A percentile compares a stretch with the other conserved stretches of the same genome.
Evolutionary conservation across 1,139 yeast species (phyloP).

Genomic region (Hemisphaericaspora subhashii): DNA sequence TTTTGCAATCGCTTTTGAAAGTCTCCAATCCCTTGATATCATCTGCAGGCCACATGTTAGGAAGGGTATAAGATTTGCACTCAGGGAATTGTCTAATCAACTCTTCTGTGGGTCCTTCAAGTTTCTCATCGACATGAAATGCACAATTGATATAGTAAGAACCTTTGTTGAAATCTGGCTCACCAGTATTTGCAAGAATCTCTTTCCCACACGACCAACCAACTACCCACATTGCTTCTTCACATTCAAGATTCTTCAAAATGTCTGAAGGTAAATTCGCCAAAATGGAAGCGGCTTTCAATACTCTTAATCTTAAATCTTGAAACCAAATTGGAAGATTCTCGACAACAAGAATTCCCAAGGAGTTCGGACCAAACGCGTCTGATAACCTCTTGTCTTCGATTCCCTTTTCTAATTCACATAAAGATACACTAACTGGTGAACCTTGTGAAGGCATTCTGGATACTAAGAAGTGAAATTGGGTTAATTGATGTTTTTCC

Average conservation of each 20-base stretch:
- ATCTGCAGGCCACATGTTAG: slow-evolving; percentile 55
- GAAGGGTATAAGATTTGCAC: slow-evolving; percentile 45
- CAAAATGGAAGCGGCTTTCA: slow-evolving; percentile 45
- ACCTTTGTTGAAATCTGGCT: slow-evolving; percentile 56
- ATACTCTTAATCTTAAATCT: slow-evolving; percentile 42
- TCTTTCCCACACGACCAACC: slow-evolving; percentile 74
- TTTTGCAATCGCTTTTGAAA: slow-evolving; percentile 39
- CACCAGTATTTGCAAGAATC: slow-evolving; percentile 34
- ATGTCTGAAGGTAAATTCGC: slow-evolving; percentile 40
- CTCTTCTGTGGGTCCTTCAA: slow-evolving; percentile 47
- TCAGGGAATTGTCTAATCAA: slow-evolving; percentile 31
- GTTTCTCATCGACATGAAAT: slow-evolving; percentile 42
- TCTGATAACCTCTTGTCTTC: slow-evolving; percentile 29
- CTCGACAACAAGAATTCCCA: slow-evolving; percentile 53
- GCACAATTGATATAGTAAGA: slow-evolving; percentile 63
- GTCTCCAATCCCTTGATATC: slow-evolving; percentile 19
- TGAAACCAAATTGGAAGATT: slow-evolving; percentile 41
- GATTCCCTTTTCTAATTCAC: slow-evolving; percentile 35
- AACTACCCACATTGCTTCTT: slow-evolving; percentile 51
- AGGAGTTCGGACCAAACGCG: slow-evolving; percentile 60
- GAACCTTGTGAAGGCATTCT: background rate
- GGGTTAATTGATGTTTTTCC: too few species aligned
- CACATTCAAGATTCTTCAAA: slow-evolving; percentile 43
- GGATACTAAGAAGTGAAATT: background rate
- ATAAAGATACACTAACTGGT: slow-evolving; percentile 35